Evolutionary conservation across 768 basidiomycete genomes (phyloP), one percentile per base, ranked within the genome.

Genomic region (Russula virescens): DNA sequence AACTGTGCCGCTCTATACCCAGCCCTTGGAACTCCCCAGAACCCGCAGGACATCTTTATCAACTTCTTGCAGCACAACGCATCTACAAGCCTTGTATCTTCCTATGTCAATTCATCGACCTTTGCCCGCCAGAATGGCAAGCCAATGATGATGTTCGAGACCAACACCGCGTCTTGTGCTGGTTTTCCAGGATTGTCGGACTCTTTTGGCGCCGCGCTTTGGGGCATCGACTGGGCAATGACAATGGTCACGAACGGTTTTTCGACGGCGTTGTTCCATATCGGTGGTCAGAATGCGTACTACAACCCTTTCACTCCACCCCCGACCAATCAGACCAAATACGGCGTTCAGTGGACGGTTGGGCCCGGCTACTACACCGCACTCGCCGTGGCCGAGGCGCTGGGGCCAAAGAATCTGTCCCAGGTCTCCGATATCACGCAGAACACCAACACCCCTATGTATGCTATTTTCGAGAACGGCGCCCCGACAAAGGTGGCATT

Each of bases 401-500:
- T 92, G 35, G 89, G 89, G 10, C 76, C 79, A 49, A 79, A 81
- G 45, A 85, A 85, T 71, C 74, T 71, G 2, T 83, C 88, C 3
- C 87, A 83, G 61, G 76, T 93, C 34, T 74, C 88, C 38, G 91
- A 93, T 71, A 77, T 89, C 40, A 77, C 79, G 47, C 81, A 47
- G 11, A 47, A 60, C 10, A 46, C 21, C 21, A 81, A 75, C 66
- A 87, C 86, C 3, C 87, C 90, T 60, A 78, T 81, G 52, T 70
- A 91, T 70, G 87, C 82, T 4, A 81, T 93, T 56, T 92, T 90
- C 70, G 89, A 93, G 71, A 79, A 86, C 58, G 83, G 83, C 13
- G 75, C 72, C 3, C 81, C 86, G 6, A 78, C 79, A 5, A 80
- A 86, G 45, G 77, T 90, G 1, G 85, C 83, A 4, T 69, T 93